These are phyloP conservation scores for Hypoxylon fragiforme DNA, from an alignment of 495 filamentous ascomycete genomes.

Conservation along the genomic window DNA sequence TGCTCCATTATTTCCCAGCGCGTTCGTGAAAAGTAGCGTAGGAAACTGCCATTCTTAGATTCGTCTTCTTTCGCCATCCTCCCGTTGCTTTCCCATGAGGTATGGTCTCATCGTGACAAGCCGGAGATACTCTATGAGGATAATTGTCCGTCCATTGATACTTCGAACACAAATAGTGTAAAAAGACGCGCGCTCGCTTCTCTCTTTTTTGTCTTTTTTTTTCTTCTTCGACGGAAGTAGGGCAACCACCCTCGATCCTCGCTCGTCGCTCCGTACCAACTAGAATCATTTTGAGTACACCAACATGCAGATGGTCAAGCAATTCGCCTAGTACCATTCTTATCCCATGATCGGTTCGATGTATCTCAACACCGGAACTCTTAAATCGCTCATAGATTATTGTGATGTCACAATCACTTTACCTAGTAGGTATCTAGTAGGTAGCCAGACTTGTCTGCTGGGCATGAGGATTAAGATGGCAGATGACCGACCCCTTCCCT, in stretches of 20 bases:
- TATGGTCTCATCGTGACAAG: constrained; percentile 26
- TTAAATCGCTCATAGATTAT: constrained; percentile 31
- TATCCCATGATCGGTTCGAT: constrained; percentile 22
- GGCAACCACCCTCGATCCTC: too few relatives aligned
- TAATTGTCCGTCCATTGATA: constrained; percentile 1
- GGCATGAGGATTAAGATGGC: constrained; percentile 8
- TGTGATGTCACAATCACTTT: constrained; percentile 6
- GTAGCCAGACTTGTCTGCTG: too few relatives aligned
- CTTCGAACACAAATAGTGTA: constrained; percentile 2
- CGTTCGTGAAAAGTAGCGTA: neutral
- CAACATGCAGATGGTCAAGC: constrained; percentile 17
- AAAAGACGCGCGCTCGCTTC: constrained; percentile 10
- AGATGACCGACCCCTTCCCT: too few relatives aligned
- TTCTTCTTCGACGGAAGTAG: too few relatives aligned
- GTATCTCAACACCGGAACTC: constrained; percentile 17
- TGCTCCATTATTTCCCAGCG: constrained; percentile 2
- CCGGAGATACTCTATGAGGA: constrained; percentile 7
- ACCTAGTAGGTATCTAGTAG: neutral
- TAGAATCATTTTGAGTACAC: neutral
- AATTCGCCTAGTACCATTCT: constrained; percentile 14
- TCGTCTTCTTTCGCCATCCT: constrained; percentile 25
- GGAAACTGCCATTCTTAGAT: constrained; percentile 12
- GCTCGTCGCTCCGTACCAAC: constrained; percentile 23
- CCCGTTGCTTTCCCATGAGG: constrained; percentile 22
- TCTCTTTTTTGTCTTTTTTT: too few relatives aligned